Conservation (phyloP, 148 eudicot genomes). For the Rhododendron vialii region DNA sequence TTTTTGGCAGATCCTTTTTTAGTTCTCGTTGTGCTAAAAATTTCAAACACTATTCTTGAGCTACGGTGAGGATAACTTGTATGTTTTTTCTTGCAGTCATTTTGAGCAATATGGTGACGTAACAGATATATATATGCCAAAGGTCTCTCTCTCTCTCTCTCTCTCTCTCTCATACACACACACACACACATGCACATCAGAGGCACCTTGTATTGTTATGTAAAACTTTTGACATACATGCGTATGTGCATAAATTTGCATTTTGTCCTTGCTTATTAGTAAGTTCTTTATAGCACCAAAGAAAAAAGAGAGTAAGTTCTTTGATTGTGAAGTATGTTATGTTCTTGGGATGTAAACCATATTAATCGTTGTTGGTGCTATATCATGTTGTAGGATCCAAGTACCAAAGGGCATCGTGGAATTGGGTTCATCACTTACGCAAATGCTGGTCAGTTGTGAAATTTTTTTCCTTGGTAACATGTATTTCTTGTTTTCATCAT, state of each 20-base stretch:
- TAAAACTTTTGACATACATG: not conserved
- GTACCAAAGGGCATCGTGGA: constrained; percentile 92
- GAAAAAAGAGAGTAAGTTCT: not conserved
- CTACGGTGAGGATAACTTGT: not conserved
- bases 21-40: not conserved
- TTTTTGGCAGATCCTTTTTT: not conserved
- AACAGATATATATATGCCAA: constrained; percentile 95
- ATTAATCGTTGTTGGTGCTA: not conserved
- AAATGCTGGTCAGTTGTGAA: constrained; percentile 51
- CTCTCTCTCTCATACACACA: not conserved
- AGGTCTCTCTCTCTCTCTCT: constrained; percentile 32
- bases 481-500: not conserved
- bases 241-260: not conserved
- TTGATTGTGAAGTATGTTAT: not conserved
- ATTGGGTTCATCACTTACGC: constrained; percentile 95
- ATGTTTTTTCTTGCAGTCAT: constrained; percentile 49
- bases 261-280: not conserved
- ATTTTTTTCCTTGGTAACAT: not conserved
- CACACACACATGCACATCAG: not conserved
- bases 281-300: not conserved
- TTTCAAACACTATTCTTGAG: not conserved
- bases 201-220: not conserved
- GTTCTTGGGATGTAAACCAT: not conserved
- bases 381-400: constrained; percentile 56
- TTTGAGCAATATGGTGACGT: constrained; percentile 94